A percentile compares a stretch with the other conserved stretches of the same genome.
Conservation (phyloP, 1,139 yeast genomes). For the Debaryomyces nepalensis region DNA sequence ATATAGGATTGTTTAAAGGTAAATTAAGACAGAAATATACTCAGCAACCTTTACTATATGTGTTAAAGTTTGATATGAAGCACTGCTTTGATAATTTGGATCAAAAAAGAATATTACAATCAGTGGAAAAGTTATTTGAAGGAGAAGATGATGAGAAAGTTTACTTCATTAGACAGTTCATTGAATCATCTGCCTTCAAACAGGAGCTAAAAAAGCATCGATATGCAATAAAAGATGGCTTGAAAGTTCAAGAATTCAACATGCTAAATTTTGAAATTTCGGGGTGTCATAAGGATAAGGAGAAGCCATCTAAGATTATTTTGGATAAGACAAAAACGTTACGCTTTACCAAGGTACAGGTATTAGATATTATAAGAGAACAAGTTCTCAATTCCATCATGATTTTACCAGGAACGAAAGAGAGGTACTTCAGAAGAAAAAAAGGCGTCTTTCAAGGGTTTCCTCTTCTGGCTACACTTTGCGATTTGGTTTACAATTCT, state of each 20-base stretch:
- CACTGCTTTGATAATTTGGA: slow-evolving; percentile 82
- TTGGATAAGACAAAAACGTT: slow-evolving; percentile 36
- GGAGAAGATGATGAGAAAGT: slow-evolving; percentile 26
- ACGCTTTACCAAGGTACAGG: slow-evolving; percentile 27
- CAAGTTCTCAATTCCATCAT: slow-evolving; percentile 33
- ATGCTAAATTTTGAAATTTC: slow-evolving; percentile 14
- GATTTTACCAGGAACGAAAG: slow-evolving; percentile 16
- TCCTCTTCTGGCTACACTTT: slow-evolving; percentile 72
- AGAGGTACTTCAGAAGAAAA: slow-evolving; percentile 41
- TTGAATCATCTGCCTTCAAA: slow-evolving; percentile 15
- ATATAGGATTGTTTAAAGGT: slow-evolving; percentile 22
- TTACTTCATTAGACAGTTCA: slow-evolving; percentile 30
- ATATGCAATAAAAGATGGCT: slow-evolving; percentile 18
- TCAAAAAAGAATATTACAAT: slow-evolving; percentile 45
- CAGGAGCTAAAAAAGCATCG: slow-evolving; percentile 17
- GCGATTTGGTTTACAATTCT: slow-evolving; percentile 74
- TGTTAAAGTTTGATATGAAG: slow-evolving; percentile 75
- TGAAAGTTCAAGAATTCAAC: slow-evolving; percentile 21
- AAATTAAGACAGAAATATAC: slow-evolving; percentile 21
- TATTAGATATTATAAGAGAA: slow-evolving; percentile 27
- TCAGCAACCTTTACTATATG: slow-evolving; percentile 45
- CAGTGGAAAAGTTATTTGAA: slow-evolving; percentile 31
- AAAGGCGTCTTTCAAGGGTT: slow-evolving; percentile 90
- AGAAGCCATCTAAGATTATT: slow-evolving; percentile 10
- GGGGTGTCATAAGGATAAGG: slow-evolving; percentile 6